Base-by-base conservation (phyloP, 2,329 filamentous ascomycete species). In the Bipolaris gigantea region DNA sequence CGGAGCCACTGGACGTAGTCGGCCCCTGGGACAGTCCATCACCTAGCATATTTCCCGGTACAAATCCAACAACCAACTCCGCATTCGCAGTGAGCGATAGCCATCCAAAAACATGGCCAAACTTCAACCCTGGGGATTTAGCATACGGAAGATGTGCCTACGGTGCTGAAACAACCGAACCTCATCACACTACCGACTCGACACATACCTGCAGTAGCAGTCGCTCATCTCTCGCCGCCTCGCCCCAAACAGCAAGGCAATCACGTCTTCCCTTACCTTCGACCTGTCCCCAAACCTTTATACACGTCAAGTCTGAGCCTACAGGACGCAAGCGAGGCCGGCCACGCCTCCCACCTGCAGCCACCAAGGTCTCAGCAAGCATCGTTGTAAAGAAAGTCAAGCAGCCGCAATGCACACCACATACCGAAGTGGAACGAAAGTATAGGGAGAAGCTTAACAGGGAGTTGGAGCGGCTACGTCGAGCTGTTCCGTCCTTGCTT, bases 381-480 rank as follows among this genome's bases (percentile, higher is more conserved):
- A 16, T 8, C 21, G 7, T 35, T 13, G 7, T 25, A 36, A 30
- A 18, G 10, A 51, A 46, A 34, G 13, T 46, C 25, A 6, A n/a
- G 13, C 48, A 42, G 13, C 35, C 52, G 9, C 53, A 53, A 21
- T 56, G 53, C 34, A 39, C 53, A 25, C 64, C 64, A n/a, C 64
- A 67, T 48, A 67, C 63, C 25, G 60, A 67, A 55, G 62, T 50
- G 47, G 65, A 57, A 21, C 55, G 55, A 41, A 50, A 51, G 36
- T 57, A 57, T 27, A 47, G 55, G n/a, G 55, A 57, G 51, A 64
- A 65, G 36, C 54, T 67, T n/a, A 67, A 67, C 50, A 51, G 56
- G 11, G 64, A 66, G 47, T 57, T 67, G 27, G 64, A 67, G 46
- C 55, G 64, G 23, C 46, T 67, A 43, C 56, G 64, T 18, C 50